Conservation (phyloP, 2,329 filamentous ascomycete genomes). For the Alternaria sp. region DNA sequence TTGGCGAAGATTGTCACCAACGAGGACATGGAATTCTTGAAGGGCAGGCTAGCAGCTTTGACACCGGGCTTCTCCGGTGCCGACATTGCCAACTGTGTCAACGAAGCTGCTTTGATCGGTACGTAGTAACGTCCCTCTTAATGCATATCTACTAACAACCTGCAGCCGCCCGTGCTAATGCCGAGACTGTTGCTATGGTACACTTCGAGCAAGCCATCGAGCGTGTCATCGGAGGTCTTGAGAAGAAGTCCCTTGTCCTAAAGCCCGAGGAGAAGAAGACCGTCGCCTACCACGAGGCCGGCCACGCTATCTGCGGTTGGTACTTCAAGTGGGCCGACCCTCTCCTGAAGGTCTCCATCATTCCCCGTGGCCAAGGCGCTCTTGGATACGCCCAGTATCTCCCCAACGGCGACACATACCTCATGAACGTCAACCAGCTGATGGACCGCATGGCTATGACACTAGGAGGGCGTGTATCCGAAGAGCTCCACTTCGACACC, state of each 20-base stretch:
- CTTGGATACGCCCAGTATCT: conserved; percentile 97
- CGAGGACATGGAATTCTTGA: conserved; percentile 85
- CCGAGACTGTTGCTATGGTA: conserved; percentile 79
- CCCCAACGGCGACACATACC: conserved; percentile 87
- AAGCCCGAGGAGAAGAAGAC: conserved; percentile 93
- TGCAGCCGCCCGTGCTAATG: conserved; percentile 80
- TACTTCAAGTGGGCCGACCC: conserved; percentile 97
- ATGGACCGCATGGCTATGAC: conserved; percentile 99
- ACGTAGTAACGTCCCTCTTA: conserved; percentile 48
- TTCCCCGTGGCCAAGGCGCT: conserved; percentile 91
- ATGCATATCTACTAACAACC: conserved; percentile 49
- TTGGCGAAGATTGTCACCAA: conserved; percentile 92
- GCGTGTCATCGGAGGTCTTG: conserved; percentile 92
- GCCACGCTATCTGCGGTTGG: conserved; percentile 98
- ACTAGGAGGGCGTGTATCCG: conserved; percentile 89
- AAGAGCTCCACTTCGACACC: conserved; percentile 95
- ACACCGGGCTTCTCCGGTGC: conserved; percentile 97
- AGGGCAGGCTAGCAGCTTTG: conserved; percentile 86
- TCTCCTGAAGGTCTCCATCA: conserved; percentile 97
- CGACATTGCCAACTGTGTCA: conserved; percentile 98
- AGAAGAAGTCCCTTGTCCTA: conserved; percentile 96
- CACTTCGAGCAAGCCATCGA: conserved; percentile 99
- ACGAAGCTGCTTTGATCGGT: conserved; percentile 97
- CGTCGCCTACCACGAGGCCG: conserved; percentile 97
- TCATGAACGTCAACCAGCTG: conserved; percentile 93